phyloP scores from a whole-genome alignment of 2,329 filamentous ascomycete genomes.

The Camillea tinctor region DNA sequence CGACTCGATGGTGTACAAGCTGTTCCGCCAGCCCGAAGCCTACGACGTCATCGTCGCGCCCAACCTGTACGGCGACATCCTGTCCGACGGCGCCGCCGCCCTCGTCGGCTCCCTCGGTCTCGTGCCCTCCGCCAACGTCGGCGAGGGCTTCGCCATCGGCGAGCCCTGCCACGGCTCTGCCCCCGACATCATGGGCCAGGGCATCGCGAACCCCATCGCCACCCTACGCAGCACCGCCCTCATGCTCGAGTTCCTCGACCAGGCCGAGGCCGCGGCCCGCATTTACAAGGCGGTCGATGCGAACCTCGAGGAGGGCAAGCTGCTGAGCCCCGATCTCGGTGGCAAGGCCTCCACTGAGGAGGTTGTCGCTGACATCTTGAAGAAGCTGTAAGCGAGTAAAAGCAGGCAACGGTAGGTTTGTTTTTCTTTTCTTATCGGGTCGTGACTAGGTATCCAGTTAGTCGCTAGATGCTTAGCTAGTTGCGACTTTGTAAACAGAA shows the following conservation, averaged over 20 bases:
- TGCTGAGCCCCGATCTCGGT: conserved; percentile 86
- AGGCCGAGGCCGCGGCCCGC: conserved; percentile 80
- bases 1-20: conserved; percentile 99
- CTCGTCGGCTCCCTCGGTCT: conserved; percentile 89
- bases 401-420: not conserved
- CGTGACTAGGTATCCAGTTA: not conserved
- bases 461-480: not conserved
- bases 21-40: conserved; percentile 90
- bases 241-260: conserved; percentile 94
- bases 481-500: not conserved
- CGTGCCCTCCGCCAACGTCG: conserved; percentile 93
- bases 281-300: conserved; percentile 92
- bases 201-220: conserved; percentile 94
- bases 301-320: conserved; percentile 78
- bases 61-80: conserved; percentile 95
- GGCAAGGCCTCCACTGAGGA: conserved; percentile 82
- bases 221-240: conserved; percentile 86
- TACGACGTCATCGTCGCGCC: conserved; percentile 99
- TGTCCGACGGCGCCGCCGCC: conserved; percentile 92
- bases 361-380: conserved; percentile 84
- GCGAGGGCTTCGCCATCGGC: conserved; percentile 90
- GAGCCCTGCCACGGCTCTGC: conserved; percentile 97
- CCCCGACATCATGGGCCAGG: conserved; percentile 89
- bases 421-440: not conserved
- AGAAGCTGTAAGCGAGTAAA: conserved; percentile 60